These are phyloP conservation scores for Sisymbrium altissimum DNA, from an alignment of 345 rosid genomes.

Conservation along the genomic window DNA sequence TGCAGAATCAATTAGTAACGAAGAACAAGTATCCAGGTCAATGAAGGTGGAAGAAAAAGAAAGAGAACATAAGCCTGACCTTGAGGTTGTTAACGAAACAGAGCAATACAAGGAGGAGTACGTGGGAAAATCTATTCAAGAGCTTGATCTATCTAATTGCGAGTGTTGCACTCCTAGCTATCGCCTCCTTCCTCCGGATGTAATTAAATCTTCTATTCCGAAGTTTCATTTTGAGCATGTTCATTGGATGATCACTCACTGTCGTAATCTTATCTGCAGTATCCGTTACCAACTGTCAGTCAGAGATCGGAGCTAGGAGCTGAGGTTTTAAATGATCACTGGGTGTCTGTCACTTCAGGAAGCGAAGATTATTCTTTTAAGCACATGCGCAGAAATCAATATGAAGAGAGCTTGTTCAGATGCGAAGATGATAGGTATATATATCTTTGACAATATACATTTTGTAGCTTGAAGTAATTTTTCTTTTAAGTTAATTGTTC, in stretches of 20 bases:
- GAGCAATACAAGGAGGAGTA: conserved; percentile 74
- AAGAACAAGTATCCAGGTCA: conserved; percentile 51
- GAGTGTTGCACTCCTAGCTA: conserved; percentile 92
- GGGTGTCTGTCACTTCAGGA: conserved; percentile 99
- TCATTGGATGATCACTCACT: conserved; percentile 5
- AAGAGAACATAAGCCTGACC: conserved; percentile 62
- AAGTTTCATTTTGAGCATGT: conserved; percentile 13
- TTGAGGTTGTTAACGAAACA: conserved; percentile 59
- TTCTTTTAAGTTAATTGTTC: not conserved
- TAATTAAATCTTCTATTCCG: conserved; percentile 31
- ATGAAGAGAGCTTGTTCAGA: conserved; percentile 92
- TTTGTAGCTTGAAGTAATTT: not conserved
- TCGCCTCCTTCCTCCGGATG: conserved; percentile 88
- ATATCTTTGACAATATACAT: not conserved
- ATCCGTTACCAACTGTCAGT: conserved; percentile 74
- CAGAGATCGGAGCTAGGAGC: conserved; percentile 65
- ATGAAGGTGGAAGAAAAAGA: conserved; percentile 71
- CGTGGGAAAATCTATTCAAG: conserved; percentile 84
- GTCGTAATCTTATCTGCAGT: conserved; percentile 42
- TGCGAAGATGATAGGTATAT: conserved; percentile 95
- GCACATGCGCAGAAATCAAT: conserved; percentile 96
- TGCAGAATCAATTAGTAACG: conserved; percentile 64
- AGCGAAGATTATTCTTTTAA: conserved; percentile 97
- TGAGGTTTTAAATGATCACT: conserved; percentile 88
- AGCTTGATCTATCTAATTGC: conserved; percentile 92